These are phyloP conservation scores for Edaphochlamys debaryana DNA, from an alignment of 139 green algal species.

Conservation along the genomic window DNA sequence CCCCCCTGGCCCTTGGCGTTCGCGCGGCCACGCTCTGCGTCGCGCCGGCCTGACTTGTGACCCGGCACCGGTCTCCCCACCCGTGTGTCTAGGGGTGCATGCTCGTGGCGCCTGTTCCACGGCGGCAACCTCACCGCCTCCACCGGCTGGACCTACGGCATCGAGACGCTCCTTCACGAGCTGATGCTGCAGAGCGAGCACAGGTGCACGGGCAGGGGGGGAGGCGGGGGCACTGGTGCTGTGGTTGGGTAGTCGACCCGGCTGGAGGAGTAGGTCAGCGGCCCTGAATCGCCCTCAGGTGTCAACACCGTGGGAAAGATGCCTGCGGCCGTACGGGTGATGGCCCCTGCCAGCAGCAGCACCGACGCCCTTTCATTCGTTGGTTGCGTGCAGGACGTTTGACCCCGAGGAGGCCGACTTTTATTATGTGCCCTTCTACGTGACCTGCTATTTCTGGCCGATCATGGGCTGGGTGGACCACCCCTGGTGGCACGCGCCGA, in stretches of 20 bases:
- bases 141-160: neutral
- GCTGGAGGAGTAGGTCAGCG: too few relatives aligned
- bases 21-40: too few relatives aligned
- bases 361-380: too few relatives aligned
- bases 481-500: conserved; percentile 46
- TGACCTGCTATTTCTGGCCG: conserved; percentile 46
- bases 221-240: neutral
- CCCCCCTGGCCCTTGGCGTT: neutral
- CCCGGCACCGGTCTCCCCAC: too few relatives aligned
- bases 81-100: neutral
- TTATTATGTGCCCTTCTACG: conserved; percentile 61
- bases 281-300: too few relatives aligned
- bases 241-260: too few relatives aligned
- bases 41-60: neutral
- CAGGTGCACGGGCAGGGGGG: conserved; percentile 9
- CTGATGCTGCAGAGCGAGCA: conserved; percentile 62
- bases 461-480: conserved; percentile 48
- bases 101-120: neutral
- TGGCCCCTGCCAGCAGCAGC: neutral
- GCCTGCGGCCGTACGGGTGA: too few relatives aligned
- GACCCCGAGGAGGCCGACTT: conserved; percentile 63
- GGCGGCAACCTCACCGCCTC: neutral
- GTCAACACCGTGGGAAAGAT: too few relatives aligned
- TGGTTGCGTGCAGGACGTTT: conserved; percentile 47
- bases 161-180: conserved; percentile 53